These are phyloP conservation scores for Mycena polygramma DNA, from an alignment of 768 basidiomycete species.

Conservation along the genomic window DNA sequence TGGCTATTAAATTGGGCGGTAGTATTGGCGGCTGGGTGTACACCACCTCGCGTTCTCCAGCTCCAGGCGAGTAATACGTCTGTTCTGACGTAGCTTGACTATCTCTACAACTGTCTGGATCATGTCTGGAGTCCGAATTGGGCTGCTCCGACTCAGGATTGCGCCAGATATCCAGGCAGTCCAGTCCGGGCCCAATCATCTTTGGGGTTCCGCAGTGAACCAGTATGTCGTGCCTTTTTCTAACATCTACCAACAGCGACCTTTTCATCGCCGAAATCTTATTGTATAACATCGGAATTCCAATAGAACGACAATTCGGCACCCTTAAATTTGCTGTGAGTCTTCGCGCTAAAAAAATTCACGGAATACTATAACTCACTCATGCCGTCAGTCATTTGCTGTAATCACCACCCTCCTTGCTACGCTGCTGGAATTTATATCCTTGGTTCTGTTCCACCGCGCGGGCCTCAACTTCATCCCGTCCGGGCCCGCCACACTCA, in stretches of 20 bases:
- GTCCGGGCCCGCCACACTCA: conserved; percentile 78
- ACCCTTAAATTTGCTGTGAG: conserved; percentile 89
- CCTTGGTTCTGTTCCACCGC: conserved; percentile 74
- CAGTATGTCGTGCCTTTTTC: too few species aligned
- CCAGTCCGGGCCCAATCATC: too few species aligned
- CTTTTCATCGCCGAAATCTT: conserved; percentile 82
- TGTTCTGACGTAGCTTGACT: too few species aligned
- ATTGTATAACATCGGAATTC: conserved; percentile 77
- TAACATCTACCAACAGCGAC: too few species aligned
- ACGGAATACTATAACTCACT: conserved; percentile 21
- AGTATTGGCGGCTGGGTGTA: conserved; percentile 89
- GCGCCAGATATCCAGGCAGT: too few species aligned
- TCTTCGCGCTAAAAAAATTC: background rate
- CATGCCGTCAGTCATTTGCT: conserved; percentile 74
- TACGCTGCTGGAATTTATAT: conserved; percentile 75
- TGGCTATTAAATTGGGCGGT: conserved; percentile 20
- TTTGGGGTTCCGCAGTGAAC: too few species aligned
- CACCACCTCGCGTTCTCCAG: conserved; percentile 86
- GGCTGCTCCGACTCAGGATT: too few species aligned
- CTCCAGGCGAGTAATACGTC: conserved; percentile 54
- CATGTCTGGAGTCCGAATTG: too few species aligned
- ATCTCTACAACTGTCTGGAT: too few species aligned
- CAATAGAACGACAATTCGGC: conserved; percentile 89
- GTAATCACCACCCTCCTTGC: conserved; percentile 75
- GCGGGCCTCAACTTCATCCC: conserved; percentile 81